A percentile compares a stretch with the other conserved stretches of the same genome.
Evolutionary conservation across 169 alveolate species (phyloP).

Genomic region (Cryptosporidium ubiquitum): DNA sequence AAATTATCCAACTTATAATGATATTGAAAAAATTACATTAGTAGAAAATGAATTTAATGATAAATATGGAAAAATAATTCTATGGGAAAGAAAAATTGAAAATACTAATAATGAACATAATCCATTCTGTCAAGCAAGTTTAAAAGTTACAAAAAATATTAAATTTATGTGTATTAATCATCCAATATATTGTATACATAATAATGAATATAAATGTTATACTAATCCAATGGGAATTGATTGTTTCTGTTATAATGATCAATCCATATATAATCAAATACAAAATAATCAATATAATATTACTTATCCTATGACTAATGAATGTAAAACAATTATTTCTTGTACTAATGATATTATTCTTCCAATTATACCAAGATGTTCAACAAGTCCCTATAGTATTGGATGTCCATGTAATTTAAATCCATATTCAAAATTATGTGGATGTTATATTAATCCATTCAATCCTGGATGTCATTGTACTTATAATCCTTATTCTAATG

Average conservation of each 20-base stretch:
- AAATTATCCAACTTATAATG: constrained; percentile 31
- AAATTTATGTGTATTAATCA: constrained; percentile 49
- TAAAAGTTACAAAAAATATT: constrained; percentile 1
- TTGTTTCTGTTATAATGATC: constrained; percentile 59
- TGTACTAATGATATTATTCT: constrained; percentile 33
- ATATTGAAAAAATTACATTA: constrained; percentile 2
- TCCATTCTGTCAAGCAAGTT: constrained; percentile 48
- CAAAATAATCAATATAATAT: constrained; percentile 1
- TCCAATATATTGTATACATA: constrained; percentile 59
- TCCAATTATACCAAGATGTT: constrained; percentile 47
- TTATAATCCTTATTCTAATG: constrained; percentile 30
- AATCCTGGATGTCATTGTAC: constrained; percentile 68
- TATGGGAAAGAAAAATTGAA: constrained; percentile 16
- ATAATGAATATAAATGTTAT: constrained; percentile 47
- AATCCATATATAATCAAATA: background rate
- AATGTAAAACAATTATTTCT: constrained; percentile 36
- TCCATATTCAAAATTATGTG: constrained; percentile 68
- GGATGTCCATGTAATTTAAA: constrained; percentile 67
- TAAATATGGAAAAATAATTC: constrained; percentile 10
- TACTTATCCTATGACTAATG: constrained; percentile 10
- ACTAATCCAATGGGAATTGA: constrained; percentile 63
- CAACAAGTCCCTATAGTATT: constrained; percentile 61
- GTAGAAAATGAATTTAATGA: constrained; percentile 15
- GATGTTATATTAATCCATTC: constrained; percentile 60
- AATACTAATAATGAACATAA: constrained; percentile 1